Evolutionary conservation across 1,284 basidiomycete species (phyloP), one percentile per base, ranked within the genome.

Genomic region (Rhodotorula sp.): DNA sequence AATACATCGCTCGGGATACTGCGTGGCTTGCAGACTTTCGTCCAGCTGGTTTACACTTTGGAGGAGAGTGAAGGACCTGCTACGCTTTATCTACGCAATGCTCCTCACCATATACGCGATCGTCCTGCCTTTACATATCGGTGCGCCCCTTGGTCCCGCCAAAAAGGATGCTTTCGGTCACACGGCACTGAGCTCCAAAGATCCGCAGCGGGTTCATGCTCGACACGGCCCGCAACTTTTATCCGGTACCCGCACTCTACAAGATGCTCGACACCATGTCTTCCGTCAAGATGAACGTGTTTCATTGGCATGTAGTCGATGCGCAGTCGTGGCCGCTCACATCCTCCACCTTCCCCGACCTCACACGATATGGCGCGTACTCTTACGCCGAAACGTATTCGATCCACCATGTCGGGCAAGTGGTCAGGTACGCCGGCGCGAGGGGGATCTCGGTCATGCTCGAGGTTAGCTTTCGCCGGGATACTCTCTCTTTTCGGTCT

Each of bases 181-280:
- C 30, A 3, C 29, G 17, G 54, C 5, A 33, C 42, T 18, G 3
- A 18, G 4, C 26, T 46, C 26, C 6, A 24, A 20, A 42, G 10
- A 14, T 5, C 22, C 22, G n/a, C 57, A 65, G 93, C 33, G 91
- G 91, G 4, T 83, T 95, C 63, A 85, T 90, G 83, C 84, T 96
- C 17, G 93, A 96, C 77, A 95, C 89, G 0, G 80, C 88, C 2
- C 82, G 89, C 17, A 86, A 89, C 79, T 90, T 79, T 83, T 87
- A 75, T 51, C 75, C 80, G 30, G 81, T 79, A 6, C 15, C 24
- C 0, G 87, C 89, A 75, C 86, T 94, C 77, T 84, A 88, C 68
- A 85, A 88, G 45, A 89, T 88, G 12, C 80, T 96, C 26, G 89
- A 93, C 74, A 87, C 89, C 2, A 93, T 94, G 91, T 88, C 88